Evolutionary conservation across 2,329 filamentous ascomycete genomes (phyloP).

Genomic region (Phyllosticta citriasiana): DNA sequence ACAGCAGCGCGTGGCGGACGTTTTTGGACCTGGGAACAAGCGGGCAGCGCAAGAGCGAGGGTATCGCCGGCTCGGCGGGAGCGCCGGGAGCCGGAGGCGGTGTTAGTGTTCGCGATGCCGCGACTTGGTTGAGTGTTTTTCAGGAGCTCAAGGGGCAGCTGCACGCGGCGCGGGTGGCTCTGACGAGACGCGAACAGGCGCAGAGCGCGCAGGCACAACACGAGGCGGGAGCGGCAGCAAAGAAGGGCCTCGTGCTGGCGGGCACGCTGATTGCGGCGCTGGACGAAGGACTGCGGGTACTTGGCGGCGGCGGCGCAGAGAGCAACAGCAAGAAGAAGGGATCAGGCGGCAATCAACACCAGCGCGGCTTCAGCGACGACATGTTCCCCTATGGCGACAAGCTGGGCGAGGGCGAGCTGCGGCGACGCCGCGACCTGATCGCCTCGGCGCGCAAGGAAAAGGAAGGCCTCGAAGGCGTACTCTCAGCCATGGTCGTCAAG

Average conservation of each 20-base stretch:
- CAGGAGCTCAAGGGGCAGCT: conserved; percentile 62
- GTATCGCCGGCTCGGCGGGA: background rate
- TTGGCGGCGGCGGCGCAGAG: conserved; percentile 22
- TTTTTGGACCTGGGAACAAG: conserved; percentile 55
- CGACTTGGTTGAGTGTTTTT: conserved; percentile 63
- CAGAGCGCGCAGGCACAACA: conserved; percentile 50
- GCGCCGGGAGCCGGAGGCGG: background rate
- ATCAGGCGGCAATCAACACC: background rate
- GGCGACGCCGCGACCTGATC: conserved; percentile 60
- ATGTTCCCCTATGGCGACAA: conserved; percentile 32
- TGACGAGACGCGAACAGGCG: conserved; percentile 60
- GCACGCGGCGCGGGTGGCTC: conserved; percentile 54
- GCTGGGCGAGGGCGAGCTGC: conserved; percentile 64
- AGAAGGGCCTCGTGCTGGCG: conserved; percentile 60
- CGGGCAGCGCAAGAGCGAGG: background rate
- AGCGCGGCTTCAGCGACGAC: conserved; percentile 17
- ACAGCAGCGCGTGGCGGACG: conserved; percentile 59
- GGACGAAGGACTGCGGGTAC: conserved; percentile 49
- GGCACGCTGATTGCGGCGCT: conserved; percentile 54
- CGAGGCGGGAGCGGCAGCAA: conserved; percentile 64
- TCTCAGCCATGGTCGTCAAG: conserved; percentile 52
- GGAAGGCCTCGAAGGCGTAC: conserved; percentile 64
- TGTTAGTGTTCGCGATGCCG: conserved; percentile 13
- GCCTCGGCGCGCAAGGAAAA: conserved; percentile 61
- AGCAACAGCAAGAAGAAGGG: background rate